phyloP scores from a whole-genome alignment of 163 green algal genomes.

The Volvox carteri region DNA sequence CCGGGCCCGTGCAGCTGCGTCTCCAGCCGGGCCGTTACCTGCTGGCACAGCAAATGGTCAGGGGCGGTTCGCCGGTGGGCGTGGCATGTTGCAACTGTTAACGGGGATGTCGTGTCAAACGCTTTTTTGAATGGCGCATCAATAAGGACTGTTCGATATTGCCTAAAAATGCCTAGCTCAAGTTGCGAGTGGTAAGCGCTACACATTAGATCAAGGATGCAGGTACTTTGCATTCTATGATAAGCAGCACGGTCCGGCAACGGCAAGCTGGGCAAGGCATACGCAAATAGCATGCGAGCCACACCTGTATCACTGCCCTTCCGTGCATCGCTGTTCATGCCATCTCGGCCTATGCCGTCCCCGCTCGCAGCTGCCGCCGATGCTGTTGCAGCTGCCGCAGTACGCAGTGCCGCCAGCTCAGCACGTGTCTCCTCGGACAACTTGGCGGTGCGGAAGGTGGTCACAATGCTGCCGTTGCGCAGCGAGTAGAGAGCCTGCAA shows the following conservation, averaged over 20 bases:
- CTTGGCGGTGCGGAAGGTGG: slow-evolving; percentile 73
- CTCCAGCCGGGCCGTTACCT: slow-evolving; percentile 1
- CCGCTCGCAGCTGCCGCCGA: background rate
- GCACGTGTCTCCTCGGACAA: slow-evolving; percentile 68
- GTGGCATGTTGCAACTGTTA: no score
- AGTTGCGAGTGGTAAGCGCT: no score
- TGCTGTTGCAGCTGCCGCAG: background rate
- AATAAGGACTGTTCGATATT: no score
- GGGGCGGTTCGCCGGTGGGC: no score
- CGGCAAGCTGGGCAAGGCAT: no score
- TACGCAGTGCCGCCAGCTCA: slow-evolving; percentile 56
- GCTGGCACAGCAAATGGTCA: no score
- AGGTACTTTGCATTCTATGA: no score
- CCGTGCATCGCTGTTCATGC: background rate
- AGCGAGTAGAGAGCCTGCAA: slow-evolving; percentile 70
- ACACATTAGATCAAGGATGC: no score
- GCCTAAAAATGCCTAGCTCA: no score
- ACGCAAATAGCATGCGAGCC: background rate
- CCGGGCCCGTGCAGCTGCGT: slow-evolving; percentile 33
- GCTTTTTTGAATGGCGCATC: no score
- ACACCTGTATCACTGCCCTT: slow-evolving; percentile 35
- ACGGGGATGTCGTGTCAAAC: no score
- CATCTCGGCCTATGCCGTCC: slow-evolving; percentile 22
- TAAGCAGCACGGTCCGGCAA: no score
- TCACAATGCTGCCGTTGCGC: slow-evolving; percentile 59